Evolutionary conservation across 805 yeast genomes (phyloP).

Genomic region (Danielia oregonensis): DNA sequence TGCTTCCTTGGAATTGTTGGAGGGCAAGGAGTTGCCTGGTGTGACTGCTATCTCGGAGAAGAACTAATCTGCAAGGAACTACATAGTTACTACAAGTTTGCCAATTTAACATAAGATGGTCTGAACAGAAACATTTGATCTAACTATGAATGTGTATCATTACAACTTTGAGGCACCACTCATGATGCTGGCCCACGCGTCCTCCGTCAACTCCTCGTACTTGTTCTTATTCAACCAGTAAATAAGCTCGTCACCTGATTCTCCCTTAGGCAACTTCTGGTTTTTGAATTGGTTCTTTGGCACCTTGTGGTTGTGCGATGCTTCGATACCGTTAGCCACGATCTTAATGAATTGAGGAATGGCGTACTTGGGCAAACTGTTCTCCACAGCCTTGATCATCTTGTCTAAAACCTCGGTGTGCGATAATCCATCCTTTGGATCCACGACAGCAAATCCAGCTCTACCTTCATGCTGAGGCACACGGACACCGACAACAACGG

Average conservation of each 20-base stretch:
- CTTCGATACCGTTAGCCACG: constrained; percentile 49
- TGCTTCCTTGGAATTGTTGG: constrained; percentile 97
- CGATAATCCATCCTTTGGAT: constrained; percentile 39
- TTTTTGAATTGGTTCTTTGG: constrained; percentile 65
- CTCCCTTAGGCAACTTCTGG: constrained; percentile 68
- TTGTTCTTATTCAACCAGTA: constrained; percentile 63
- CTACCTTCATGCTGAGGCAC: constrained; percentile 91
- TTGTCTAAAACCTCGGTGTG: constrained; percentile 21
- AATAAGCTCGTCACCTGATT: constrained; percentile 52
- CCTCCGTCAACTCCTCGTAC: constrained; percentile 55
- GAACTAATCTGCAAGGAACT: too few species aligned
- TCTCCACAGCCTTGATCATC: constrained; percentile 24
- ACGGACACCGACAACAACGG: constrained; percentile 83
- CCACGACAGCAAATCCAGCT: constrained; percentile 84
- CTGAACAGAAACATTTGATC: neutral
- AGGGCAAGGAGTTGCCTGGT: constrained; percentile 99
- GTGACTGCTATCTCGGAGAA: constrained; percentile 87
- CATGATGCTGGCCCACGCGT: constrained; percentile 49
- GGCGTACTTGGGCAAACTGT: constrained; percentile 75
- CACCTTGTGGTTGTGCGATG: constrained; percentile 80
- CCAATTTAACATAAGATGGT: constrained; percentile 2
- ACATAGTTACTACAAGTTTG: too few species aligned
- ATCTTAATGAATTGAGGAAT: constrained; percentile 79
- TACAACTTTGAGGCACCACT: constrained; percentile 39
- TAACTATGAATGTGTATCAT: too few species aligned